Conservation (phyloP, 768 basidiomycete genomes). For the Lactifluus subvellereus region DNA sequence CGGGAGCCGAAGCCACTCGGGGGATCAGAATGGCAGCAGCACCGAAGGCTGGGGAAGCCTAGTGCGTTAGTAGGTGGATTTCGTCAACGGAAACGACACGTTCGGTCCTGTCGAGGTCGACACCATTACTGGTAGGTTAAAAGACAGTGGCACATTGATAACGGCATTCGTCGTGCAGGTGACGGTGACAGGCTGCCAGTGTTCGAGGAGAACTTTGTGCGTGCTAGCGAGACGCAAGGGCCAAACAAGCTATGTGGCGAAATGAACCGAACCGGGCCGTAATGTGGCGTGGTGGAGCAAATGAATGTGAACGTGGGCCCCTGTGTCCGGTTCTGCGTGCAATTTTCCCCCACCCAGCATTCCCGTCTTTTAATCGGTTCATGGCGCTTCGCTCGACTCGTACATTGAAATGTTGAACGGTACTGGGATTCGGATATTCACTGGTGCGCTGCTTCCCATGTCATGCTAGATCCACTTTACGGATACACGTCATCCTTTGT, state of each 20-base stretch:
- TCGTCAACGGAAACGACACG: not conserved
- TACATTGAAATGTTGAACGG: constrained; percentile 45
- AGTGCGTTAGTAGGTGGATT: not conserved
- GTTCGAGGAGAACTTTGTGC: not conserved
- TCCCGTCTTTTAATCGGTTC: constrained; percentile 20
- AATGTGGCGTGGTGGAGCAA: not conserved
- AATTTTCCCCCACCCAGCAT: not conserved
- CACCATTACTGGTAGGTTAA: not conserved
- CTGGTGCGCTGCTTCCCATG: constrained; percentile 36
- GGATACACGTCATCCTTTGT: not conserved
- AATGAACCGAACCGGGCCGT: constrained; percentile 1
- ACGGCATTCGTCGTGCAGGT: not conserved
- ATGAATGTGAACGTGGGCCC: not conserved
- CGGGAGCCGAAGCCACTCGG: not conserved
- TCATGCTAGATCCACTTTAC: not conserved
- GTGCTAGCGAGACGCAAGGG: not conserved
- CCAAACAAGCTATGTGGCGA: not conserved
- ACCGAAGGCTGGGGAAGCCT: not conserved
- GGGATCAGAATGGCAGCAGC: not conserved
- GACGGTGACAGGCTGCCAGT: not conserved
- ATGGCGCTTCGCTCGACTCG: constrained; percentile 26
- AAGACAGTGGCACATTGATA: not conserved
- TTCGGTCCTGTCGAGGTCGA: not conserved
- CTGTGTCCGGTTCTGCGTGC: not conserved
- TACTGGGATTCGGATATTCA: constrained; percentile 52